Evolutionary conservation across 2,329 filamentous ascomycete genomes (phyloP), one percentile per base, ranked within the genome.

Genomic region (Mycosphaerella sp.): DNA sequence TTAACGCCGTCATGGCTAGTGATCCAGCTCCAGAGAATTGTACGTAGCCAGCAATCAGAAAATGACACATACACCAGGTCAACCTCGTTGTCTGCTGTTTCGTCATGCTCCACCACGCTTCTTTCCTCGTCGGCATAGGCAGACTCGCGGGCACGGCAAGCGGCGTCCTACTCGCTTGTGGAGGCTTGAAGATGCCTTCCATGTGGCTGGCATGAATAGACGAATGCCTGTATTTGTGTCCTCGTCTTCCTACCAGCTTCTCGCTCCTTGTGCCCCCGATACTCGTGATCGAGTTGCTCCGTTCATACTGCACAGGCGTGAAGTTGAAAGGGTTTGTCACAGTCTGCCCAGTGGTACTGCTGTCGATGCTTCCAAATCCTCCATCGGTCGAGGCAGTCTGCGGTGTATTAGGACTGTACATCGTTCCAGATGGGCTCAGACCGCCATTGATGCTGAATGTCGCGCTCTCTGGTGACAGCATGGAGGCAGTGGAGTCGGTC

Each of bases 181-280:
- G 81, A 0, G 89, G 84, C 6, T 93, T 93, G 68, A 96, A 89
- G 62, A 94, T 87, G 70, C 97, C 95, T 70, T 97, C 94, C 70
- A 96, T 90, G 68, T 97, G 90, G 16, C 88, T 95, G 17, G 63
- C 62, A 49, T 67, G 65, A 51, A 98, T 86, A 67, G 88, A 95
- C 68, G 87, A 94, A 73, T 97, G 91, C 68, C 96, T 95, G 78
- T 98, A 98, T 68, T 93, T 89, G 74, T 98, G 93, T 56, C 93
- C 93, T 55, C 91, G 85, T 59, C 93, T 83, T 70, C 95, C 88
- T 57, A 90, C 90, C 57, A 96, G 82, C 62, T 89, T 91, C 85
- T 94, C 68, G 35, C 60, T 61, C 69, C 57, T 70, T 85, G 84
- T 66, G 4, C 89, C 85, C 5, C 39, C 39, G 17, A 41, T 17